These are phyloP conservation scores for Colletotrichum viniferum DNA, from an alignment of 2,329 filamentous ascomycete species.

Conservation along the genomic window DNA sequence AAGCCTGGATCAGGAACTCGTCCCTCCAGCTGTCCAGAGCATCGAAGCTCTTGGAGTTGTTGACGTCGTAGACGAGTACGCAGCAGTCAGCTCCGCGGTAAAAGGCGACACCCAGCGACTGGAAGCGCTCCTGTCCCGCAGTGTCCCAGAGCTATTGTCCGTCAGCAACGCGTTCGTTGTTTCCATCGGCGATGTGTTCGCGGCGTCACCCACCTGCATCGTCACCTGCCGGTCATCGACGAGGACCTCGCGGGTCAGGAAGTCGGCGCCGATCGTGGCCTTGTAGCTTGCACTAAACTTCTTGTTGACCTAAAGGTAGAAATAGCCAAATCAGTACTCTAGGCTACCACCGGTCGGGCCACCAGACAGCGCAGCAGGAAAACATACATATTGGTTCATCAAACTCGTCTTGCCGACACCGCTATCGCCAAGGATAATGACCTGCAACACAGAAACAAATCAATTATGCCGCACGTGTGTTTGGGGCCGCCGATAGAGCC, in stretches of 20 bases:
- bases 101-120: conserved; percentile 95
- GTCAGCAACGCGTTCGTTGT: not conserved
- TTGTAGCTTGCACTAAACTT: conserved; percentile 99
- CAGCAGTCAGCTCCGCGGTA: conserved; percentile 98
- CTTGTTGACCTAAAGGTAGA: conserved; percentile 88
- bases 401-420: conserved; percentile 99
- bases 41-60: conserved; percentile 99
- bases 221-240: conserved; percentile 97
- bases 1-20: conserved; percentile 97
- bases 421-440: conserved; percentile 98
- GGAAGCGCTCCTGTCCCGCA: conserved; percentile 95
- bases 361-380: not conserved
- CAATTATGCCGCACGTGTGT: conserved; percentile 5
- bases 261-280: conserved; percentile 98
- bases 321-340: not conserved
- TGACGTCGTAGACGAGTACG: conserved; percentile 97
- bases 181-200: conserved; percentile 1
- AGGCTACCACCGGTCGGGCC: not conserved
- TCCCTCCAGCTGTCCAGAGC: conserved; percentile 98
- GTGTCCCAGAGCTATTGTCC: conserved; percentile 87
- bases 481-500: conserved; percentile 15
- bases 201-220: conserved; percentile 76
- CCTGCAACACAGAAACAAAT: conserved; percentile 55
- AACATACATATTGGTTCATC: conserved; percentile 99
- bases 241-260: conserved; percentile 95